phyloP scores from a whole-genome alignment of 495 filamentous ascomycete species.

The Hyaloscypha variabilis region DNA sequence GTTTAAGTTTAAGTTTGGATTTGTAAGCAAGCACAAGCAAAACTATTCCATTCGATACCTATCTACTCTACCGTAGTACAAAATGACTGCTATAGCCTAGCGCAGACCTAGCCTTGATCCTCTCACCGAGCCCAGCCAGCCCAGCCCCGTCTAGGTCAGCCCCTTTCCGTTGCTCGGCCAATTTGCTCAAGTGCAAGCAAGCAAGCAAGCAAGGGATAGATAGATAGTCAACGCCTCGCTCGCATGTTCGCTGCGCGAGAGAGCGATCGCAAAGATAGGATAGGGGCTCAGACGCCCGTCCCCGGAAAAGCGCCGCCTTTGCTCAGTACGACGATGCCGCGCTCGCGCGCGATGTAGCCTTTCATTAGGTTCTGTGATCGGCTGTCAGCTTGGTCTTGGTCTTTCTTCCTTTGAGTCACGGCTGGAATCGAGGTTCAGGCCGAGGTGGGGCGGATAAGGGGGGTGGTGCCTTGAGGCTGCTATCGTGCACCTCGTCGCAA shows the following conservation, averaged over 20 bases:
- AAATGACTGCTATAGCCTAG: no score
- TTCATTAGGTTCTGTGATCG: constrained; percentile 81
- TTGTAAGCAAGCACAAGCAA: no score
- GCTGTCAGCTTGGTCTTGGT: constrained; percentile 23
- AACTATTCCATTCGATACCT: no score
- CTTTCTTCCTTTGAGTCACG: constrained; percentile 1
- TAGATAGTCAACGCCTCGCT: no score
- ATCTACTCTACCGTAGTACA: no score
- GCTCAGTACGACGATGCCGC: constrained; percentile 85
- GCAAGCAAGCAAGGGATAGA: no score
- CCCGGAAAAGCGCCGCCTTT: constrained; percentile 92
- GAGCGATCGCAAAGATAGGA: not conserved
- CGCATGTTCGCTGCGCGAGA: not conserved
- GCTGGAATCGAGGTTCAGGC: constrained; percentile 12
- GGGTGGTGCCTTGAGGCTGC: constrained; percentile 1
- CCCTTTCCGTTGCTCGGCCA: not conserved
- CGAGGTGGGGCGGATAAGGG: constrained; percentile 1
- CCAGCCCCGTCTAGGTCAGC: no score
- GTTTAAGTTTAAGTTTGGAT: no score
- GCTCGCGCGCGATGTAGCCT: constrained; percentile 92
- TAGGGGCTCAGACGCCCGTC: constrained; percentile 73
- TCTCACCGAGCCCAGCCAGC: constrained; percentile 14
- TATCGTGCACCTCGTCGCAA: not conserved
- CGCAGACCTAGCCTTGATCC: not conserved
- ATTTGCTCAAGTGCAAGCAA: no score